Evolutionary conservation across 2,329 filamentous ascomycete genomes (phyloP).

Genomic region (Cordyceps cicadae): DNA sequence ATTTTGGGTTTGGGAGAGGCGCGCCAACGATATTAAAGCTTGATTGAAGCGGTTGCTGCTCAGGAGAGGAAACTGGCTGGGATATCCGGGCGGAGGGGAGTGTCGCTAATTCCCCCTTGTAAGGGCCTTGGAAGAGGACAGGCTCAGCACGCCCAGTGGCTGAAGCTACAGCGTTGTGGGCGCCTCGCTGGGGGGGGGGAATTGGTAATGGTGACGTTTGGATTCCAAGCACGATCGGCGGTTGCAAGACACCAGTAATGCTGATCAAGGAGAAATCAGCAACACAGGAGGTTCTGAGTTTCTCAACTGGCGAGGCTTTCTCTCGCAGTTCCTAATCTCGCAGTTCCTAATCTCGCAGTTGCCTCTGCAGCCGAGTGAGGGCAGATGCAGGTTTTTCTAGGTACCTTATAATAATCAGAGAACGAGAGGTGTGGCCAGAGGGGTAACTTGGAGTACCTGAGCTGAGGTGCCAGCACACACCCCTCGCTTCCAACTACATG

Average conservation of each 20-base stretch:
- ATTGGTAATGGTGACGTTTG: slow-evolving; percentile 2
- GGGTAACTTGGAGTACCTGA: not conserved
- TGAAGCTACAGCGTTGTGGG: not conserved
- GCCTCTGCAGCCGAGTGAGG: not conserved
- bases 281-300: not conserved
- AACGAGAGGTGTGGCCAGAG: not conserved
- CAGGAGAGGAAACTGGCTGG: not conserved
- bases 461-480: not conserved
- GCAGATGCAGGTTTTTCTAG: not conserved
- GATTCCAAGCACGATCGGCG: not conserved
- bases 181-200: not conserved
- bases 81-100: not conserved
- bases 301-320: not conserved
- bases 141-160: not conserved
- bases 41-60: not conserved
- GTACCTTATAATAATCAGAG: no score
- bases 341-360: not conserved
- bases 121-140: not conserved
- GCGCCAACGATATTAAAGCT: slow-evolving; percentile 6
- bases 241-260: not conserved
- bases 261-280: not conserved
- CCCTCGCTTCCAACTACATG: not conserved
- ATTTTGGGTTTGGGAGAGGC: slow-evolving; percentile 2
- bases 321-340: not conserved
- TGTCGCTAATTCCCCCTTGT: not conserved